Percentiles rank a stretch among this genome's conserved stretches.
Conservation (phyloP, 2,329 filamentous ascomycete genomes). For the Fusarium sp. region DNA sequence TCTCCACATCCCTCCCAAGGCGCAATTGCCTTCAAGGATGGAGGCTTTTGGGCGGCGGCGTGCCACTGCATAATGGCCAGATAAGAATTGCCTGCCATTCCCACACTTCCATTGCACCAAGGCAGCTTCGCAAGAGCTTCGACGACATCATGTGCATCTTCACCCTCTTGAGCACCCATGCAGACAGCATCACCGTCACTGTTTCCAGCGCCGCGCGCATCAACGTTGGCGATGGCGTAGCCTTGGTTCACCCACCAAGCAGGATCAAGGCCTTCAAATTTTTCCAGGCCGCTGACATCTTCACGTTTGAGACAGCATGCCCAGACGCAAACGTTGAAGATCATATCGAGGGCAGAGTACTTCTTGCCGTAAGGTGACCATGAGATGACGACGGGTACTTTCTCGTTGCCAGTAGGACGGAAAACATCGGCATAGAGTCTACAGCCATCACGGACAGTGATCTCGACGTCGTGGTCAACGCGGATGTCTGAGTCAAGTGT, state of each 20-base stretch:
- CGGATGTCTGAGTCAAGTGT: conserved; percentile 35
- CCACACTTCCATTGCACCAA: conserved; percentile 49
- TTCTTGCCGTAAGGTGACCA: conserved; percentile 41
- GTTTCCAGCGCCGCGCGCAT: conserved; percentile 4
- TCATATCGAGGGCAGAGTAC: conserved; percentile 34
- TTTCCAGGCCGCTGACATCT: conserved; percentile 21
- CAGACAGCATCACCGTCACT: conserved; percentile 18
- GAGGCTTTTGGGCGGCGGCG: conserved; percentile 26
- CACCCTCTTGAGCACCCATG: conserved; percentile 29
- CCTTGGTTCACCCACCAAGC: conserved; percentile 15
- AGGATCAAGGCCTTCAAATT: conserved; percentile 22
- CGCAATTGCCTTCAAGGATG: conserved; percentile 27
- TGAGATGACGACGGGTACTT: conserved; percentile 29
- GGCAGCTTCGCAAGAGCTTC: conserved; percentile 44
- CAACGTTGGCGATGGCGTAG: conserved; percentile 13
- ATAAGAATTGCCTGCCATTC: conserved; percentile 48
- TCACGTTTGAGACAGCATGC: conserved; percentile 22
- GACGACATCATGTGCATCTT: conserved; percentile 38
- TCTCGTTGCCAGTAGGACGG: background rate
- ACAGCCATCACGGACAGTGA: conserved; percentile 35
- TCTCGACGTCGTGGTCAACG: conserved; percentile 39
- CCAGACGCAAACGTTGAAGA: conserved; percentile 34
- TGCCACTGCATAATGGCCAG: conserved; percentile 42
- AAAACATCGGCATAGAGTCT: conserved; percentile 35
- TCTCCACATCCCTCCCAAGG: conserved; percentile 29